Base-by-base conservation (phyloP, 2,329 filamentous ascomycete species). In the Aspergillus uvarum region DNA sequence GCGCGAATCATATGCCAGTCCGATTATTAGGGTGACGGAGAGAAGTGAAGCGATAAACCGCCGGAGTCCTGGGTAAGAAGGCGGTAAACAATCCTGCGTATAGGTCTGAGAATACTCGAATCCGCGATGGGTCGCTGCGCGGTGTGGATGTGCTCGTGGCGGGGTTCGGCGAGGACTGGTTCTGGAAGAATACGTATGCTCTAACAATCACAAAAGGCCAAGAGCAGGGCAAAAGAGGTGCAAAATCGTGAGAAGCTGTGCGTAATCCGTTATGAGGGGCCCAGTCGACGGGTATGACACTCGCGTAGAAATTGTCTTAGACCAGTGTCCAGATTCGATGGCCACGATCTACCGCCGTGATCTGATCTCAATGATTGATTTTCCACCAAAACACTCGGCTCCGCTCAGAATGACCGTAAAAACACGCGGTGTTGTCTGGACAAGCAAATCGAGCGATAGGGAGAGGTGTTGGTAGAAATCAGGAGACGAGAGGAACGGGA, bases 1-100 rank as follows among this genome's bases (percentile, higher is more conserved):
- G 63, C 60, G 59, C 63, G 49, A 63, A 69, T 60, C 69, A 72
- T 72, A 61, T 64, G 64, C 61, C 42, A 48, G 42, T 64, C 51
- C 56, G 47, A 53, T 48, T 31, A 44, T 12, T 3, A 44, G 5
- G 16, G 38, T 19, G 38, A 44, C 38, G 32, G 32, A 35, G 32
- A 35, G 14, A 35, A 35, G 38, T 19, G 32, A 19, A 44, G 38
- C 38, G 16, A 19, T 44, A 19, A 44, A 16, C 14, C 38, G 16
- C 38, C 14, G 6, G 16, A 44, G 5, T 2, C 14, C 14, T 44
- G 38, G 12, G 38, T 29, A 2, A 29, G 8, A 19, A 16, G 16
- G 38, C 14, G 51, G 31, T 22, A 52, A 51, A 35, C 24, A 29
- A 31, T 52, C 12, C 24, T 52, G 19, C 29, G 26, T 52, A 6